Conservation (phyloP, 2,329 filamentous ascomycete genomes). For the Talaromyces atroroseus region DNA sequence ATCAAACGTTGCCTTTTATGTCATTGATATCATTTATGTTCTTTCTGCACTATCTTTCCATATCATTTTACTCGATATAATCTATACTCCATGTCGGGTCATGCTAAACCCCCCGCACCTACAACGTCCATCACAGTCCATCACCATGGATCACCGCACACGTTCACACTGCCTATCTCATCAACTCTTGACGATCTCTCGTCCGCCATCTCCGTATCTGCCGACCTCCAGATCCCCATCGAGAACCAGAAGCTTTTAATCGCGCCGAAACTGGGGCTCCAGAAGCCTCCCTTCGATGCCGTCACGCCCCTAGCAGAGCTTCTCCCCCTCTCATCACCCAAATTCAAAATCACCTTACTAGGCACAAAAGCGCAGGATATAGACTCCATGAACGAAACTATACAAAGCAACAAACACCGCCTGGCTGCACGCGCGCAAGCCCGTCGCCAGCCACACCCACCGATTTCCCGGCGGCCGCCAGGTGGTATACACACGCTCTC, state of each 20-base stretch:
- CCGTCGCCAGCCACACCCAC: slow-evolving; percentile 14
- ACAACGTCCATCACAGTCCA: slow-evolving; percentile 36
- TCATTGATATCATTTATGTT: not conserved
- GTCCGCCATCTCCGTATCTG: slow-evolving; percentile 23
- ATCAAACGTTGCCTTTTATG: not conserved
- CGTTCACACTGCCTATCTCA: slow-evolving; percentile 43
- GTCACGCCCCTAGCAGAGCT: slow-evolving; percentile 28
- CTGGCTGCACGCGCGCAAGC: slow-evolving; percentile 27
- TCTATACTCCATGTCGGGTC: not conserved
- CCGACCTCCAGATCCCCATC: slow-evolving; percentile 33
- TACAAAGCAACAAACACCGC: slow-evolving; percentile 22
- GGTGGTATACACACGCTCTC: slow-evolving; percentile 27
- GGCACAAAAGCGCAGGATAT: slow-evolving; percentile 41
- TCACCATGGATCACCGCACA: slow-evolving; percentile 50
- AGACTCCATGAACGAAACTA: slow-evolving; percentile 36
- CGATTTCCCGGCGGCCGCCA: slow-evolving; percentile 5
- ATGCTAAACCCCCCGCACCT: not conserved
- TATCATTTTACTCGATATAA: not conserved
- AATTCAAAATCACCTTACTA: slow-evolving; percentile 44
- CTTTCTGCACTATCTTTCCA: not conserved
- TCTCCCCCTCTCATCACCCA: slow-evolving; percentile 31
- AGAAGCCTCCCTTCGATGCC: slow-evolving; percentile 40
- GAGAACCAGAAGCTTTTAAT: slow-evolving; percentile 43
- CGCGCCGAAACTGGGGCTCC: slow-evolving; percentile 43
- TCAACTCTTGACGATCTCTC: slow-evolving; percentile 48